Base-by-base conservation (phyloP, 2,329 filamentous ascomycete species). In the Trichoderma hamatum region DNA sequence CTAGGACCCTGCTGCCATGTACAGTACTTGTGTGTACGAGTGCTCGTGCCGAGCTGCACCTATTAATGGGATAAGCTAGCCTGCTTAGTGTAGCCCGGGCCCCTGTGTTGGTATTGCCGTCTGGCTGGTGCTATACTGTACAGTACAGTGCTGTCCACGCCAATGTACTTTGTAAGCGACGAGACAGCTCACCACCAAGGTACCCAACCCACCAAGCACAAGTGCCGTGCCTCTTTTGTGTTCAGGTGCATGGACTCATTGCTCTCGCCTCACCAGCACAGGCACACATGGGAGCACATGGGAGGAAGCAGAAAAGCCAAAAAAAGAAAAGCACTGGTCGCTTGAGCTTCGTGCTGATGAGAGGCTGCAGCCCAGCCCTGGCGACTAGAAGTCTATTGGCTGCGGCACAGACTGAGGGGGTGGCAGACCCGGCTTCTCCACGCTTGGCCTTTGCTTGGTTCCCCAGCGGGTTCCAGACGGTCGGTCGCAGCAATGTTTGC, bases 381-480 rank as follows among this genome's bases (percentile, higher is more conserved):
- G 51, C 26, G 51, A 46, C 62, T 34, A n/a, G 39, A 43, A 51
- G 54, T 36, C 13, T 19, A 63, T 54, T 63, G 46, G 60, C 3
- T 24, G 60, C 46, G 26, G 43, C 26, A 32, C 51, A 26, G 49
- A 5, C 32, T 5, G 11, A 21, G 62, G 62, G 54, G 62, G 49
- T 51, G 51, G 51, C 39, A n/a, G 16, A 19, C 39, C 19, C 55
- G 62, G 62, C 62, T 65, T 65, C 51, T 56, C 62, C 51, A 46
- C 49, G 51, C 62, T 34, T 32, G 32, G 26, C 10, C 28, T 26
- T 52, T n/a, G 16, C 32, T 39, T 39, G 5, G 14, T 39, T 43
- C 61, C 51, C 61, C 61, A 55, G 61, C 62, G 34, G 62, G 62
- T 46, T 56, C 62, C 62, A 56, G 62, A 21, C 62, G 51, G 51